Base-by-base conservation (phyloP, 768 basidiomycete genomes). In the Tulasnella sp. region DNA sequence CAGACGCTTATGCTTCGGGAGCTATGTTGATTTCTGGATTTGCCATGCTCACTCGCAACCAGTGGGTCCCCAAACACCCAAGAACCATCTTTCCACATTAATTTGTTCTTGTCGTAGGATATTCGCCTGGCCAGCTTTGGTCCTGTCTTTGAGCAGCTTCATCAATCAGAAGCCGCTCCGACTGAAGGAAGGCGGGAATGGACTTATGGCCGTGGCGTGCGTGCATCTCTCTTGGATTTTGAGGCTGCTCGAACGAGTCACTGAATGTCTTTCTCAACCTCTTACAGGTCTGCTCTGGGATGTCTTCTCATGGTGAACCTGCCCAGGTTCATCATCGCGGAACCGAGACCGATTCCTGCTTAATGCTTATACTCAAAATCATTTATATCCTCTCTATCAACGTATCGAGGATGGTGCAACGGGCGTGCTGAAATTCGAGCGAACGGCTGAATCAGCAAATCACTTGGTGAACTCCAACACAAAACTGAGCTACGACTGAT, bases 81-180 rank as follows among this genome's bases (percentile, higher is more conserved):
- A 27, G 11, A 4, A 22, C 1, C 25, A 31, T 15, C 4, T 24
- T 4, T 3, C 29, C 12, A 17, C 21, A 12, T 10, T 11, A 10
- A 10, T 31, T 5, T 38, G 15, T 12, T 24, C 17, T 10, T 27
- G 2, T 10, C 54, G 31, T 24, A 56, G 54, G 19, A 21, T 44
- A 2, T 56, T 56, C 19, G 54, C 44, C 4, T 56, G 54, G 54
- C 54, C 54, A n/a, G 54, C 54, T 12, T 29, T 56, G 21, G 27
- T 56, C 42, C 41, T 46, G 22, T 43, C 42, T 1, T 21, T 56
- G 41, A 42, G 38, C 15, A 43, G 38, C 0, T 56, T 43, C 54
- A 38, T 56, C 41, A 56, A 56, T 27, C 54, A 56, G 54, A 38
- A 56, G 25, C 54, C 54, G 8, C 54, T 56, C 43, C 22, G 54